These are phyloP conservation scores for Agrostemma githago DNA, from an alignment of 148 eudicot genomes.

Conservation along the genomic window DNA sequence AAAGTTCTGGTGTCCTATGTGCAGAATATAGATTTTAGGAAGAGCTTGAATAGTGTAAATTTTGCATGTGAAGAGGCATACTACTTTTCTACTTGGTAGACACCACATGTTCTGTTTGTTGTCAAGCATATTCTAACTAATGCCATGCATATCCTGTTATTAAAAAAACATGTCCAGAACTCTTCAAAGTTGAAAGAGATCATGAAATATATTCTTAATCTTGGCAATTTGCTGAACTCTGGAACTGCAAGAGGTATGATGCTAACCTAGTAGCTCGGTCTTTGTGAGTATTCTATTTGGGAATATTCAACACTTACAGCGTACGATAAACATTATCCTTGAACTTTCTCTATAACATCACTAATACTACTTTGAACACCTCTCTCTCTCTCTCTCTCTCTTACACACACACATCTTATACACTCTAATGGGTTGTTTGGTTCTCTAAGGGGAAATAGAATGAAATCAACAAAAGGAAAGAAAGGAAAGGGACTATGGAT, in stretches of 20 bases:
- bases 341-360: not conserved
- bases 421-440: too few relatives aligned
- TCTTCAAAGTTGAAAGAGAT: slow-evolving; percentile 77
- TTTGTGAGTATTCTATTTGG: not conserved
- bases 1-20: slow-evolving; percentile 9
- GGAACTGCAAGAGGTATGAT: slow-evolving; percentile 90
- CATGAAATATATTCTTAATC: slow-evolving; percentile 65
- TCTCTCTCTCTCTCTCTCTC: too few relatives aligned
- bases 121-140: slow-evolving; percentile 20
- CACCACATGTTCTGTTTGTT: slow-evolving; percentile 14
- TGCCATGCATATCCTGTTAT: slow-evolving; percentile 15
- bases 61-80: slow-evolving; percentile 82
- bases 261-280: not conserved
- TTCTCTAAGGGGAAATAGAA: too few relatives aligned
- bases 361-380: not conserved
- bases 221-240: slow-evolving; percentile 80
- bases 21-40: slow-evolving; percentile 74
- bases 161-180: slow-evolving; percentile 53
- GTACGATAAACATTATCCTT: not conserved
- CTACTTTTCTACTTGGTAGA: slow-evolving; percentile 2
- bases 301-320: not conserved
- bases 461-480: too few relatives aligned
- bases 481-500: too few relatives aligned
- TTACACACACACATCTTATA: too few relatives aligned
- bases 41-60: slow-evolving; percentile 70